Conservation (phyloP, 2,329 filamentous ascomycete genomes). For the Fusarium pseudocircinatum region DNA sequence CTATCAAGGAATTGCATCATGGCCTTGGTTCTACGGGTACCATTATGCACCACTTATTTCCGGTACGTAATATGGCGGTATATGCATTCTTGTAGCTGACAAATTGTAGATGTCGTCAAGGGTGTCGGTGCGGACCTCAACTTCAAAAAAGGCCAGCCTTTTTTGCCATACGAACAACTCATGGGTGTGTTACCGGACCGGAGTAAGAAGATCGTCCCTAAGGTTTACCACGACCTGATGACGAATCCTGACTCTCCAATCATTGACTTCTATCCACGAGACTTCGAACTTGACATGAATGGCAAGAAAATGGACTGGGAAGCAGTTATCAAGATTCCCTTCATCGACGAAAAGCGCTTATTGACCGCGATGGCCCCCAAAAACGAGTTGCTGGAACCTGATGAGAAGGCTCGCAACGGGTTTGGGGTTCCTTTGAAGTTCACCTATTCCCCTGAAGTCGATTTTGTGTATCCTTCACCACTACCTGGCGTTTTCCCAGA, state of each 20-base stretch:
- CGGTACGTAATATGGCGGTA: conserved; percentile 55
- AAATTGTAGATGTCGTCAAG: conserved; percentile 79
- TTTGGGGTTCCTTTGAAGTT: conserved; percentile 96
- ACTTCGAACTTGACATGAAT: conserved; percentile 99
- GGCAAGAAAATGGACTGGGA: conserved; percentile 99
- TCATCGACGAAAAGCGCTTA: conserved; percentile 92
- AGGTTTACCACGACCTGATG: conserved; percentile 91
- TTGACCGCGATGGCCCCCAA: conserved; percentile 86
- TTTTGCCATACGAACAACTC: conserved; percentile 93
- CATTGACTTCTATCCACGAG: conserved; percentile 96
- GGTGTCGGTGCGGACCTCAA: conserved; percentile 88
- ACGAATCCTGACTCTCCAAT: conserved; percentile 90
- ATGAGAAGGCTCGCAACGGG: conserved; percentile 84
- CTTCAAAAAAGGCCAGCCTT: conserved; percentile 94
- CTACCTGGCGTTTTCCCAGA: conserved; percentile 91
- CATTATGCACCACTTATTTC: conserved; percentile 98
- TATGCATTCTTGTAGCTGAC: conserved; percentile 49
- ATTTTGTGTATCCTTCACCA: conserved; percentile 88
- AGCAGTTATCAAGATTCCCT: conserved; percentile 97
- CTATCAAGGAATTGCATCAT: conserved; percentile 95
- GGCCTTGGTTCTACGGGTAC: conserved; percentile 98
- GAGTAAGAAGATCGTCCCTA: conserved; percentile 95
- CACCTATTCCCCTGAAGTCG: conserved; percentile 79
- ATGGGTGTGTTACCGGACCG: conserved; percentile 98
- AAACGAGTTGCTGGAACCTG: conserved; percentile 78